phyloP scores from a whole-genome alignment of 768 basidiomycete species.

The Boletellus sp. region DNA sequence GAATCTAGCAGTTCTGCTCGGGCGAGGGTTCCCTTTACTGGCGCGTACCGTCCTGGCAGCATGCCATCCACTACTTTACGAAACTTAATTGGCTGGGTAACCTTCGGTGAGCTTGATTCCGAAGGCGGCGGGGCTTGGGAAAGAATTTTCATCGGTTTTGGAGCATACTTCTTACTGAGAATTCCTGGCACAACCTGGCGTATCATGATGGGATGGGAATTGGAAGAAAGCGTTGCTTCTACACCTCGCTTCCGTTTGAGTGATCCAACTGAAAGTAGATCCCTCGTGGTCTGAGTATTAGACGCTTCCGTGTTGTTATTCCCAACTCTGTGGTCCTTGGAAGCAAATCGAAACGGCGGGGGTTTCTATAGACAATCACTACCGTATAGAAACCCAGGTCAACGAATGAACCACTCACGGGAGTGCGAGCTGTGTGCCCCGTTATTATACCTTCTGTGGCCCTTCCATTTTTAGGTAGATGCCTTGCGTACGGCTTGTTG shows the following conservation, averaged over 20 bases:
- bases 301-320: slow-evolving; percentile 9
- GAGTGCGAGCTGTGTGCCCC: slow-evolving; percentile 1
- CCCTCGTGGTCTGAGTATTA: slow-evolving; percentile 7
- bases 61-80: slow-evolving; percentile 40
- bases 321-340: slow-evolving; percentile 8
- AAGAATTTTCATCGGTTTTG: slow-evolving; percentile 17
- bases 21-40: slow-evolving; percentile 14
- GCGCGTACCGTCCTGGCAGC: slow-evolving; percentile 26
- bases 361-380: slow-evolving; percentile 5
- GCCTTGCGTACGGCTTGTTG: slow-evolving; percentile 55
- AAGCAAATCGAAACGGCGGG: slow-evolving; percentile 8
- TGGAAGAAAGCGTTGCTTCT: slow-evolving; percentile 17
- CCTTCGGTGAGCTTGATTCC: slow-evolving; percentile 20
- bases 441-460: slow-evolving; percentile 4
- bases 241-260: slow-evolving; percentile 33
- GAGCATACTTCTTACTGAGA: slow-evolving; percentile 27
- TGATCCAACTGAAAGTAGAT: slow-evolving; percentile 9
- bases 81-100: slow-evolving; percentile 32
- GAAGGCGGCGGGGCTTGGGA: slow-evolving; percentile 9
- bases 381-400: neutral
- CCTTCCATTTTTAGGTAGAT: slow-evolving; percentile 14
- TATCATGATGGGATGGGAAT: slow-evolving; percentile 26
- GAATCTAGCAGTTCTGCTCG: slow-evolving; percentile 5
- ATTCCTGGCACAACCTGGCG: slow-evolving; percentile 39
- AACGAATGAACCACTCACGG: slow-evolving; percentile 16